phyloP scores from a whole-genome alignment of 106 monocot species.

The Triglochin maritima region DNA sequence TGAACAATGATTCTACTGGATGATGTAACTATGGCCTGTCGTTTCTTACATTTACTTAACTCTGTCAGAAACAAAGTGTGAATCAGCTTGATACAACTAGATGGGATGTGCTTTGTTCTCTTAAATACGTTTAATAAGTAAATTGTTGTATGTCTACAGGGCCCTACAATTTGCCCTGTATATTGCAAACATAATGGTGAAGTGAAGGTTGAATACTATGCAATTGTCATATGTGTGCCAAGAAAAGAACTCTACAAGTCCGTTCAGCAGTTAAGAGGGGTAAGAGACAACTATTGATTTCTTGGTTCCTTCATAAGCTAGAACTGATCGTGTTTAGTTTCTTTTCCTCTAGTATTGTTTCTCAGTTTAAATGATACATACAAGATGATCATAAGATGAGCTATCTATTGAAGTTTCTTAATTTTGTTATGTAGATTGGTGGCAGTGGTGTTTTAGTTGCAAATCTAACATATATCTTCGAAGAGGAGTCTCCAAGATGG shows the following conservation, averaged over 20 bases:
- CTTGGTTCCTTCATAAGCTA: no score
- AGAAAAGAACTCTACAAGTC: slow-evolving; percentile 75
- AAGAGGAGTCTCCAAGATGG: slow-evolving; percentile 28
- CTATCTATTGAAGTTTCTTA: no score
- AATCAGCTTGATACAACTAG: no score
- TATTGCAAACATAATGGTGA: slow-evolving; percentile 44
- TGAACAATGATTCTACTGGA: no score
- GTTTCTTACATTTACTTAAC: no score
- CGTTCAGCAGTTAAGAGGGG: slow-evolving; percentile 80
- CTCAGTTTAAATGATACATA: no score
- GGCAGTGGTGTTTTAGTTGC: slow-evolving; percentile 22
- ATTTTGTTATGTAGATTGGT: slow-evolving; percentile 9
- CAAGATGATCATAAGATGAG: no score
- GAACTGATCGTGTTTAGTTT: not conserved
- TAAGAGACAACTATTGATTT: slow-evolving; percentile 16
- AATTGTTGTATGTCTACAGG: slow-evolving; percentile 26
- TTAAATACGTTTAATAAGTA: no score
- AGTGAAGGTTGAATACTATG: slow-evolving; percentile 68
- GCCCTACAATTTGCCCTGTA: slow-evolving; percentile 89
- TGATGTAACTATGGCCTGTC: no score
- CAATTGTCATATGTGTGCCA: slow-evolving; percentile 76
- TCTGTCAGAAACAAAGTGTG: no score
- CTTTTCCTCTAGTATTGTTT: not conserved
- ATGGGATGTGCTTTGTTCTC: no score
- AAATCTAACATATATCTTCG: slow-evolving; percentile 23